Conservation (phyloP, 2,329 filamentous ascomycete genomes). For the Hypoxylon sp. region DNA sequence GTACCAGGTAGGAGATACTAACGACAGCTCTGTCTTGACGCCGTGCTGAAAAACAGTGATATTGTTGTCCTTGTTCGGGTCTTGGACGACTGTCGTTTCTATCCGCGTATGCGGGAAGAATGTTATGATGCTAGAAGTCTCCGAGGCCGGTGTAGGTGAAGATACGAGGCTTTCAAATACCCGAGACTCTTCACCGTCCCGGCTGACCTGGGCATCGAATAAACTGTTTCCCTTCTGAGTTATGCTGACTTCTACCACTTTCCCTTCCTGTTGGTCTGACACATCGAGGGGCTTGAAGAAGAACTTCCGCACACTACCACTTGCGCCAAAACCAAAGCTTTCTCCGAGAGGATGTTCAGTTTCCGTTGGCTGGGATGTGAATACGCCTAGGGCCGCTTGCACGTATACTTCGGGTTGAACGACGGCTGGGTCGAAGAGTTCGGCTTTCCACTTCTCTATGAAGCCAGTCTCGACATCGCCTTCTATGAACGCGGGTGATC, state of each 20-base stretch:
- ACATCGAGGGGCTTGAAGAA: constrained; percentile 66
- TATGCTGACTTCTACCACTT: constrained; percentile 63
- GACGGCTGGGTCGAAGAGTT: constrained; percentile 73
- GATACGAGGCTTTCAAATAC: constrained; percentile 57
- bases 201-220: constrained; percentile 56
- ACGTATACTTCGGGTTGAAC: constrained; percentile 78
- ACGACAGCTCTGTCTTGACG: constrained; percentile 63
- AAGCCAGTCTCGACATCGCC: constrained; percentile 96
- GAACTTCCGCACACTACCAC: constrained; percentile 55
- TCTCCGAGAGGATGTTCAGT: constrained; percentile 54
- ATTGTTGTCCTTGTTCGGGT: constrained; percentile 58
- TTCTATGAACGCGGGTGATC: constrained; percentile 79
- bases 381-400: constrained; percentile 83
- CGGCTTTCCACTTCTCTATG: constrained; percentile 84
- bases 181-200: constrained; percentile 51
- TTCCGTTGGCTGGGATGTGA: constrained; percentile 53
- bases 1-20: constrained; percentile 77
- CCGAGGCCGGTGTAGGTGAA: constrained; percentile 44
- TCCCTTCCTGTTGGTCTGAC: constrained; percentile 68
- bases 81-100: constrained; percentile 76
- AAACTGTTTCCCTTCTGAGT: constrained; percentile 57
- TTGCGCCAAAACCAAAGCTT: constrained; percentile 63
- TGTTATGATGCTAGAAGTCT: constrained; percentile 62
- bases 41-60: constrained; percentile 81
- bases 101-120: constrained; percentile 86